A percentile compares a stretch with the other conserved stretches of the same genome.
Evolutionary conservation across 2,329 filamentous ascomycete species (phyloP).

Genomic region (Grosmannia penicillata): DNA sequence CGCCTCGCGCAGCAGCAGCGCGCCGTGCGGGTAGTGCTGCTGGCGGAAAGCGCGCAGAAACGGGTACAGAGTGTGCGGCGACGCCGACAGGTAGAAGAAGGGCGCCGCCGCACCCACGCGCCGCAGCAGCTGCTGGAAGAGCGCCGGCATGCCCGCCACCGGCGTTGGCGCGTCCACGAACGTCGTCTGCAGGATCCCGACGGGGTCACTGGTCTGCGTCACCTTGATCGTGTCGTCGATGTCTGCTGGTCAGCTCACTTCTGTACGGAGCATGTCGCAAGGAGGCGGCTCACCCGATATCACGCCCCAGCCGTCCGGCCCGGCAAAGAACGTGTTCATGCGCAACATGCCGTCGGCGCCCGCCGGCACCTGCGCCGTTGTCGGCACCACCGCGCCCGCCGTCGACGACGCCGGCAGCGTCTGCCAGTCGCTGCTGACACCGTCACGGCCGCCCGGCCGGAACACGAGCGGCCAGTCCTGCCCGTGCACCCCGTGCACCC

Average conservation of each 20-base stretch:
- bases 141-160: constrained; percentile 67
- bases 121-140: constrained; percentile 54
- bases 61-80: constrained; percentile 86
- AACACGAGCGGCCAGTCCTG: constrained; percentile 32
- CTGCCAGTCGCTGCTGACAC: constrained; percentile 52
- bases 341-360: constrained; percentile 39
- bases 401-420: constrained; percentile 30
- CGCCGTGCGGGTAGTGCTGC: constrained; percentile 58
- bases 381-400: constrained; percentile 30
- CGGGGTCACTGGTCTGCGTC: constrained; percentile 65
- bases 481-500: constrained; percentile 48
- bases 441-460: constrained; percentile 57
- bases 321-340: constrained; percentile 61
- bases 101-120: constrained; percentile 43
- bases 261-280: neutral
- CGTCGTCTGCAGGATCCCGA: constrained; percentile 69
- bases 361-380: constrained; percentile 33
- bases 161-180: constrained; percentile 63
- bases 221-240: constrained; percentile 94
- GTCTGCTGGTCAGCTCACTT: constrained; percentile 35
- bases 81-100: constrained; percentile 89
- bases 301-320: constrained; percentile 67
- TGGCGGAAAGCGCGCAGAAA: constrained; percentile 66
- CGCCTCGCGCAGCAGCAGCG: constrained; percentile 70
- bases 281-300: constrained; percentile 44